phyloP scores from a whole-genome alignment of 2,329 filamentous ascomycete species.

The Juglanconis sp. region DNA sequence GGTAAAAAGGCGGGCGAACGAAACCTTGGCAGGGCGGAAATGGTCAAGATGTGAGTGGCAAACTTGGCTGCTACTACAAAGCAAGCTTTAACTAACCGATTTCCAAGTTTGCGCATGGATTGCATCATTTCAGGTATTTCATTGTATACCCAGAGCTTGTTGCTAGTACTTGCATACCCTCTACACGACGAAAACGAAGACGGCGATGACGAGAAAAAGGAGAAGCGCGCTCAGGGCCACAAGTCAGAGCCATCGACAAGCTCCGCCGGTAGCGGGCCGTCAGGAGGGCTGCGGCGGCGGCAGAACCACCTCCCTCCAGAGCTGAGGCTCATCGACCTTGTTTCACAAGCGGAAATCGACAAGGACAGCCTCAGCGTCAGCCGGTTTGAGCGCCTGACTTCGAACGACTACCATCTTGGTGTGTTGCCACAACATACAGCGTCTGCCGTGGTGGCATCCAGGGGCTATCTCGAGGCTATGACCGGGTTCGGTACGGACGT shows the following conservation, averaged over 20 bases:
- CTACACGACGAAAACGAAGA: constrained; percentile 69
- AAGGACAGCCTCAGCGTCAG: constrained; percentile 83
- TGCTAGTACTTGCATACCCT: constrained; percentile 89
- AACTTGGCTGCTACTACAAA: accelerated
- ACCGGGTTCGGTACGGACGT: constrained; percentile 71
- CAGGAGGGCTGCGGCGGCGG: constrained; percentile 65
- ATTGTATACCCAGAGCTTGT: constrained; percentile 86
- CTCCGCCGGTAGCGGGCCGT: constrained; percentile 55
- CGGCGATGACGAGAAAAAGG: constrained; percentile 36
- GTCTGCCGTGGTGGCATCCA: constrained; percentile 60
- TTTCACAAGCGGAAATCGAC: constrained; percentile 81
- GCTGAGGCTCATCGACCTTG: constrained; percentile 83
- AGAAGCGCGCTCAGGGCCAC: constrained; percentile 35
- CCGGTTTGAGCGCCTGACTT: constrained; percentile 79
- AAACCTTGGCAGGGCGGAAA: constrained; percentile 77
- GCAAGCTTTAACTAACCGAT: constrained; percentile 26
- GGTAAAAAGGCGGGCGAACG: constrained; percentile 68
- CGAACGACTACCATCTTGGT: constrained; percentile 87
- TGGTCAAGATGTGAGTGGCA: constrained; percentile 78
- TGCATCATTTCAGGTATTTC: constrained; percentile 97
- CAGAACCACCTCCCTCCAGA: constrained; percentile 83
- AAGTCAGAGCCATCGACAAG: constrained; percentile 41
- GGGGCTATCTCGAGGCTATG: constrained; percentile 73
- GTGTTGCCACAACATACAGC: constrained; percentile 71
- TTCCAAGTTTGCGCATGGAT: constrained; percentile 77